Percentiles rank a stretch among this genome's conserved stretches.
phyloP scores from a whole-genome alignment of 768 basidiomycete species.

The Suillus clintonianus region DNA sequence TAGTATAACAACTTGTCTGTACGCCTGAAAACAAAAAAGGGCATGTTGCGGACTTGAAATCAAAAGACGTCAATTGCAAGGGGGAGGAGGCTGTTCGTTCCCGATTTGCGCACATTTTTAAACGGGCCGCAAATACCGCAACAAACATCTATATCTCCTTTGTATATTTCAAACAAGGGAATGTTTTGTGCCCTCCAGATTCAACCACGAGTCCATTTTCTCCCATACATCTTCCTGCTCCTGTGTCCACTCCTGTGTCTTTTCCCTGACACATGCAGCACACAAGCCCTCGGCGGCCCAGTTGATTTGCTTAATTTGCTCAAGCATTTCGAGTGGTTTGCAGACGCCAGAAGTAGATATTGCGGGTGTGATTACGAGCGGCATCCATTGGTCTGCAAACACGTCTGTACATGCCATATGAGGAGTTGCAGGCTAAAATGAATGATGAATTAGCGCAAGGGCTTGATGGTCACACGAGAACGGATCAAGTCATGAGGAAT shows the following conservation, averaged over 20 bases:
- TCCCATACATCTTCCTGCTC: conserved; percentile 64
- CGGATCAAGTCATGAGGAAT: neutral
- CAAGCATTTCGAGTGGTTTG: conserved; percentile 72
- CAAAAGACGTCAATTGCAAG: conserved; percentile 20
- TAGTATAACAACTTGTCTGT: neutral
- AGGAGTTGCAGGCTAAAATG: conserved; percentile 46
- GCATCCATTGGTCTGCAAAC: conserved; percentile 74
- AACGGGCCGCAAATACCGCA: conserved; percentile 3
- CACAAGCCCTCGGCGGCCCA: conserved; percentile 66
- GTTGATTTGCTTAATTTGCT: conserved; percentile 55
- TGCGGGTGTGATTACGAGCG: conserved; percentile 66
- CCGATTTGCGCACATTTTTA: neutral
- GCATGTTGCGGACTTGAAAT: conserved; percentile 24
- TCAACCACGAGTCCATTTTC: conserved; percentile 60
- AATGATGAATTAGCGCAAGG: neutral
- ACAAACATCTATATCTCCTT: conserved; percentile 4
- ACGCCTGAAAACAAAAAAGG: conserved; percentile 16
- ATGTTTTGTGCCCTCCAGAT: conserved; percentile 10
- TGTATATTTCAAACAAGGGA: conserved; percentile 1
- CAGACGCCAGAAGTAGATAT: conserved; percentile 63
- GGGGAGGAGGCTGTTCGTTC: neutral
- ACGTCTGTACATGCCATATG: conserved; percentile 78
- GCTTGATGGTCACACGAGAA: neutral
- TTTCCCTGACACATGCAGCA: conserved; percentile 54
- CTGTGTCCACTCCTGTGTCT: conserved; percentile 64